Base-by-base conservation (phyloP, 352 stramenopile species). In the Globisporangium yorkense region DNA sequence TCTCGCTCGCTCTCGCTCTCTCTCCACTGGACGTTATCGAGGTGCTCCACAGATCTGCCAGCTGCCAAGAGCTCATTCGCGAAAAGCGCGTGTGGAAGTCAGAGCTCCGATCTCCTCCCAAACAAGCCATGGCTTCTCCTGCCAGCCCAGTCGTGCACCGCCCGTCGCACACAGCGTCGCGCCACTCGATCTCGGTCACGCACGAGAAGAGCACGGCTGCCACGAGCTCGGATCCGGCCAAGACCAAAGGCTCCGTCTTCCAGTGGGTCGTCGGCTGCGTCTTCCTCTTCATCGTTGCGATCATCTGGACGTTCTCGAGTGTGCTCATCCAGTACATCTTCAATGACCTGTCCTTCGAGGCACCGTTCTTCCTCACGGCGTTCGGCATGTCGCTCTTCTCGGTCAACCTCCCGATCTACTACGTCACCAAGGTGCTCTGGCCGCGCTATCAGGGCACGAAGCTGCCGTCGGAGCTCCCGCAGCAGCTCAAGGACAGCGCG, bases 281-380 rank as follows among this genome's bases (percentile, higher is more conserved):
- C 45, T 94, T 89, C 59, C 71, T 94, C 39, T 55, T 87, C 48
- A 52, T 89, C 50, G 81, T 91, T 15, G 82, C 84, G 20, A 64
- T 91, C 20, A 92, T 94, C 53, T 94, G 84, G 84, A 89, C 84
- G 49, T 87, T 88, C 47, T 80, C 87, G 3, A 92, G 77, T 51
- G 87, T 97, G 29, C 60, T 96, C 29, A 77, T 95, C 59, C 88
- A 97, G 71, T 93, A 92, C 57, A 91, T 97, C 41, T 94, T 94
- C 71, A 71, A 90, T 37, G 77, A 94, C 52, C 63, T 96, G 57
- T 82, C 72, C 58, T 96, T 94, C 73, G 71, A 93, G 29, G 71
- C 72, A 0, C 88, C 89, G 39, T 96, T 97, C 68, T 92, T 96
- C 59, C 72, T 97, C 44, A 95, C 88, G 43, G 96, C 94, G 67